Evolutionary conservation across 306 rosid genomes (phyloP), one percentile per base, ranked within the genome.

Genomic region (Erythrophleum fordii): DNA sequence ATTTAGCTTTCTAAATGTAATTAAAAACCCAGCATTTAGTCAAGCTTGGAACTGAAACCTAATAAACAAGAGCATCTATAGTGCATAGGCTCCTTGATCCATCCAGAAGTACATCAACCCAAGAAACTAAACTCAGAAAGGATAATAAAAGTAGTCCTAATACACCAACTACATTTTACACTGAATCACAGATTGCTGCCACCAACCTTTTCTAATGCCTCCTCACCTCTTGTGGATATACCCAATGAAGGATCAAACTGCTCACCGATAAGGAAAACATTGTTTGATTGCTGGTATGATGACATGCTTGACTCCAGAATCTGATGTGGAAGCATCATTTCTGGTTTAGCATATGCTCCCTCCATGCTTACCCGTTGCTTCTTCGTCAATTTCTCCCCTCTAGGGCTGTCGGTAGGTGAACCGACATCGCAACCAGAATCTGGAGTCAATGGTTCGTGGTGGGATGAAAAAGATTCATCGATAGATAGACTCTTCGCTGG

Each of bases 381-480:
- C 91, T 89, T 89, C 18, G 58, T 66, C 5, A 64, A 82, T 61
- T 85, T 87, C 84, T 85, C 85, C 28, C 72, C 84, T 42, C 81
- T 55, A 17, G 90, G 85, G 59, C 91, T 85, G 70, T 86, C 90
- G 39, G 56, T 41, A 18, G 90, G 90, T 52, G 85, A 88, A 78
- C 81, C 83, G 44, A 53, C 75, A 41, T 82, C 88, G 83, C 92
- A 92, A 69, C 86, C 81, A 26, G 97, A 93, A 84, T 93, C 97
- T 9, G 96, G 97, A 37, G 94, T 89, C 74, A 69, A 79, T 0
- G 97, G 97, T 78, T 89, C 97, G 45, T 85, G 90, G 71, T 51
- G 90, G 77, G 97, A 93, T 9, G 92, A 88, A 49, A 86, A 84
- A 26, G 96, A 93, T 75, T 86, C 93, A 59, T 89, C 97, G 13